phyloP scores from a whole-genome alignment of 768 basidiomycete genomes.

The Phanerochaete carnosa region DNA sequence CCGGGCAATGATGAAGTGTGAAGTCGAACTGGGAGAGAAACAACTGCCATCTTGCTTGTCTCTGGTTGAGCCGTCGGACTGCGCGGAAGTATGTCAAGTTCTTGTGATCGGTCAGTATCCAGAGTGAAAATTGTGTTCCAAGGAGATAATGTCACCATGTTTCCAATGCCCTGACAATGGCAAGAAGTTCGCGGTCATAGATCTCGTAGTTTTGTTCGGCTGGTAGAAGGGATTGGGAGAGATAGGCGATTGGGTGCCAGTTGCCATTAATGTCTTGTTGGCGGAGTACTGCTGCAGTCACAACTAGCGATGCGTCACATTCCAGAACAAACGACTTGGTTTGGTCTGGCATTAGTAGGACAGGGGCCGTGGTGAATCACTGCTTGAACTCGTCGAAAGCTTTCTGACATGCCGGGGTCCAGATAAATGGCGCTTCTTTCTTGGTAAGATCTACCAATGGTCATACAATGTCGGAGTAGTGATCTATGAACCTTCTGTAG shows the following conservation, averaged over 20 bases:
- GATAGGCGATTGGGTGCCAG: conserved; percentile 12
- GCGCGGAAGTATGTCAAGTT: conserved; percentile 27
- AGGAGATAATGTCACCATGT: conserved; percentile 26
- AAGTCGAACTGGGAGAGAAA: conserved; percentile 17
- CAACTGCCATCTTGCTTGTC: conserved; percentile 31
- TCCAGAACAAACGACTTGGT: conserved; percentile 13
- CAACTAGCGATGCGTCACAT: conserved; percentile 22
- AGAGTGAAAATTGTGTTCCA: conserved; percentile 11
- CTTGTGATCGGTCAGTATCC: conserved; percentile 29
- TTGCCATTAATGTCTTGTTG: conserved; percentile 17
- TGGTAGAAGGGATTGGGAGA: conserved; percentile 4
- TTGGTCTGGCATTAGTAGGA: conserved; percentile 12
- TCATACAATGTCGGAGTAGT: conserved; percentile 20
- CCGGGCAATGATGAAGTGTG: conserved; percentile 4
- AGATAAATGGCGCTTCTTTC: conserved; percentile 12
- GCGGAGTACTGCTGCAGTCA: conserved; percentile 25
- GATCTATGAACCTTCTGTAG: conserved; percentile 25
- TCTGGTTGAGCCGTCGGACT: conserved; percentile 21
- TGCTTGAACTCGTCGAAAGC: conserved; percentile 22
- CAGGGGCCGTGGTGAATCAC: conserved; percentile 13
- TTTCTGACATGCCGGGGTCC: conserved; percentile 9
- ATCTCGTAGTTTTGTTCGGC: conserved; percentile 29
- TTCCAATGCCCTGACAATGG: conserved; percentile 27
- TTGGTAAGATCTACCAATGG: conserved; percentile 16
- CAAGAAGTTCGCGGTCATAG: conserved; percentile 37